These are phyloP conservation scores for Dorcoceras hygrometricum DNA, from an alignment of 257 asterid genomes.

Conservation along the genomic window DNA sequence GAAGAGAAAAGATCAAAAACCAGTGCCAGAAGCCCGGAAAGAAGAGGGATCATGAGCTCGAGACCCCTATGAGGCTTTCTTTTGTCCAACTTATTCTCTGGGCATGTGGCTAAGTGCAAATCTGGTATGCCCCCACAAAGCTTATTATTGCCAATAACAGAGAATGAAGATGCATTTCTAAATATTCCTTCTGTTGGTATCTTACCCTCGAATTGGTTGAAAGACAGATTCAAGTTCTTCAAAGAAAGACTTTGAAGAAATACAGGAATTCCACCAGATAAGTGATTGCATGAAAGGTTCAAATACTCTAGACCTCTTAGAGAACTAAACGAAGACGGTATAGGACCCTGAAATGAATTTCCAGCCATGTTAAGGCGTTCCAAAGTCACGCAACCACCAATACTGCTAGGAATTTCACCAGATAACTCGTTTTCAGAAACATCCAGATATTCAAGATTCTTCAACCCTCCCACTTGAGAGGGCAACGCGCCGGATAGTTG, in stretches of 20 bases:
- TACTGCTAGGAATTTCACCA: slow-evolving; percentile 20
- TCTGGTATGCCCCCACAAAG: slow-evolving; percentile 28
- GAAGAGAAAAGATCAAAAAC: slow-evolving; percentile 13
- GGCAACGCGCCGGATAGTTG: slow-evolving; percentile 22
- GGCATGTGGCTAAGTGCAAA: slow-evolving; percentile 14
- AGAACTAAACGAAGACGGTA: slow-evolving; percentile 16
- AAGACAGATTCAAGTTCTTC: slow-evolving; percentile 23
- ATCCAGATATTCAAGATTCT: slow-evolving; percentile 15
- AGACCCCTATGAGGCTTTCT: slow-evolving; percentile 4
- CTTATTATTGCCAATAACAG: slow-evolving; percentile 20
- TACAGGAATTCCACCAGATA: slow-evolving; percentile 24
- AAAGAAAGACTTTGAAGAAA: slow-evolving; percentile 12
- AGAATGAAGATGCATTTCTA: slow-evolving; percentile 21
- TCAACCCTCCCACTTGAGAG: slow-evolving; percentile 16
- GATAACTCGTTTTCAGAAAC: slow-evolving; percentile 18
- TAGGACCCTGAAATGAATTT: slow-evolving; percentile 18
- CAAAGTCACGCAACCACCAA: slow-evolving; percentile 22
- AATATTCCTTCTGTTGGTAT: slow-evolving; percentile 25
- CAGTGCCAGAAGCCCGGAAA: slow-evolving; percentile 28
- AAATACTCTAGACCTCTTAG: slow-evolving; percentile 23
- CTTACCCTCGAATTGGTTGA: slow-evolving; percentile 24
- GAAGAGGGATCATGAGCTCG: slow-evolving; percentile 28
- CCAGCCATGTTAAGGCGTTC: slow-evolving; percentile 23
- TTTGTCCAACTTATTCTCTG: slow-evolving; percentile 6
- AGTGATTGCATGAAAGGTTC: slow-evolving; percentile 24